These are phyloP conservation scores for Naganishia albida DNA, from an alignment of 1,284 basidiomycete species.

Conservation along the genomic window DNA sequence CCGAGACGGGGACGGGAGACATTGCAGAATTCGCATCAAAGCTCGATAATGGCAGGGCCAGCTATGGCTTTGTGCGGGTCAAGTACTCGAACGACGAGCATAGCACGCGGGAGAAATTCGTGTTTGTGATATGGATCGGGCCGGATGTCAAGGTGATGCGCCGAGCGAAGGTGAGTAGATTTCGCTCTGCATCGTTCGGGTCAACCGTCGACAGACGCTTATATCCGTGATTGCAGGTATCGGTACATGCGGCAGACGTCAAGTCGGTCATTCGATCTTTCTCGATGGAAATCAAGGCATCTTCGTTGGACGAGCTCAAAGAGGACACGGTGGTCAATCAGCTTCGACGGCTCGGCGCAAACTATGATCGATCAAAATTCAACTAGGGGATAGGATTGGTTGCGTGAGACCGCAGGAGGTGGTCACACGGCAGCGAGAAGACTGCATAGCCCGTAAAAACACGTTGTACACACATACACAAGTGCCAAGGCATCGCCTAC, in stretches of 20 bases:
- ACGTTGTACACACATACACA: neutral
- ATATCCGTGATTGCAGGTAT: conserved; percentile 63
- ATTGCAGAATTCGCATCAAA: conserved; percentile 72
- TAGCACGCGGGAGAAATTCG: conserved; percentile 83
- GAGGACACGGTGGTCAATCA: conserved; percentile 59
- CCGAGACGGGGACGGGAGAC: conserved; percentile 74
- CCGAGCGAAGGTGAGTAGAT: conserved; percentile 71
- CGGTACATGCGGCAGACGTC: conserved; percentile 82
- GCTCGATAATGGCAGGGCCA: conserved; percentile 67
- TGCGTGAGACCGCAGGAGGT: neutral
- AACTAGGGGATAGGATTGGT: conserved; percentile 38
- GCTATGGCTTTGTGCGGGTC: conserved; percentile 78
- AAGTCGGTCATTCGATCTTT: conserved; percentile 74
- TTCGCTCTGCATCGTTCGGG: conserved; percentile 21
- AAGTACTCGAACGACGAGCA: conserved; percentile 71
- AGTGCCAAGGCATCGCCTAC: neutral
- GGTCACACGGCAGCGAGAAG: neutral
- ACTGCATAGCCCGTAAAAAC: neutral
- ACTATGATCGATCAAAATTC: conserved; percentile 54
- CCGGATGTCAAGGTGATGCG: conserved; percentile 79
- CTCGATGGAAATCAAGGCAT: conserved; percentile 81
- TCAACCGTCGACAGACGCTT: conserved; percentile 31
- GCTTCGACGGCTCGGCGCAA: conserved; percentile 39
- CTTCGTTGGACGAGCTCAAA: conserved; percentile 74
- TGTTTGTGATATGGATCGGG: conserved; percentile 87